phyloP scores from a whole-genome alignment of 352 stramenopile species.

The Phytophthora aleatoria region DNA sequence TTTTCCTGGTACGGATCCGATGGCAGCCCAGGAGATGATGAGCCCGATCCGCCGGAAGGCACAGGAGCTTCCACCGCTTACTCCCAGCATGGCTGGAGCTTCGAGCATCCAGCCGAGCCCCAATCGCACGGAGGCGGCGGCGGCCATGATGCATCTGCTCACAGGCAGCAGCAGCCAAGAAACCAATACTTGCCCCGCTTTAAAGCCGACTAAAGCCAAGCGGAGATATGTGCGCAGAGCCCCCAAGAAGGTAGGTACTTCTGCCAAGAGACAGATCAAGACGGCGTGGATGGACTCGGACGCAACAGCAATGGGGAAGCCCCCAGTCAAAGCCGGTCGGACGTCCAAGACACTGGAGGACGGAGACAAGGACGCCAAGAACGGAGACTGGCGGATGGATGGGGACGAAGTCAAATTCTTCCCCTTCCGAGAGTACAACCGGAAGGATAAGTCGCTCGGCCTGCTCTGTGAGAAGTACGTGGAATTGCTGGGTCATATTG shows the following conservation, averaged over 20 bases:
- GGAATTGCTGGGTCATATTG: background rate
- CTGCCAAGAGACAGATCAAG: slow-evolving; percentile 42
- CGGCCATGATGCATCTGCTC: slow-evolving; percentile 83
- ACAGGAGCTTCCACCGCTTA: slow-evolving; percentile 25
- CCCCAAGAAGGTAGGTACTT: slow-evolving; percentile 54
- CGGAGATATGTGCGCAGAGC: slow-evolving; percentile 67
- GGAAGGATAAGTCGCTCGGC: slow-evolving; percentile 87
- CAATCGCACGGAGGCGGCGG: slow-evolving; percentile 76
- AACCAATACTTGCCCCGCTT: slow-evolving; percentile 6
- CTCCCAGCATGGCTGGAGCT: slow-evolving; percentile 22
- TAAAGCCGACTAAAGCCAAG: slow-evolving; percentile 50
- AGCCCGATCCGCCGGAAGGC: slow-evolving; percentile 39
- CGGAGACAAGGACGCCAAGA: slow-evolving; percentile 23
- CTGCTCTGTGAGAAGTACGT: slow-evolving; percentile 87
- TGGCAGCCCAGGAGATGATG: slow-evolving; percentile 46
- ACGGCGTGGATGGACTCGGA: slow-evolving; percentile 33
- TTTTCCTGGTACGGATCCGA: slow-evolving; percentile 9
- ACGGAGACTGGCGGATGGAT: slow-evolving; percentile 36
- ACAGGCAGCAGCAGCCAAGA: slow-evolving; percentile 27
- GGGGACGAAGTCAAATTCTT: slow-evolving; percentile 55
- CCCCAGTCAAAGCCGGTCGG: slow-evolving; percentile 6
- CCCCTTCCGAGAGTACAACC: slow-evolving; percentile 86
- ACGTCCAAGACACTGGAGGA: slow-evolving; percentile 11
- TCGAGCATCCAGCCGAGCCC: slow-evolving; percentile 71
- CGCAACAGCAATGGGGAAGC: slow-evolving; percentile 8